These are phyloP conservation scores for Capillidium heterosporum DNA, from an alignment of 371 early-diverging fungal species.

Conservation along the genomic window DNA sequence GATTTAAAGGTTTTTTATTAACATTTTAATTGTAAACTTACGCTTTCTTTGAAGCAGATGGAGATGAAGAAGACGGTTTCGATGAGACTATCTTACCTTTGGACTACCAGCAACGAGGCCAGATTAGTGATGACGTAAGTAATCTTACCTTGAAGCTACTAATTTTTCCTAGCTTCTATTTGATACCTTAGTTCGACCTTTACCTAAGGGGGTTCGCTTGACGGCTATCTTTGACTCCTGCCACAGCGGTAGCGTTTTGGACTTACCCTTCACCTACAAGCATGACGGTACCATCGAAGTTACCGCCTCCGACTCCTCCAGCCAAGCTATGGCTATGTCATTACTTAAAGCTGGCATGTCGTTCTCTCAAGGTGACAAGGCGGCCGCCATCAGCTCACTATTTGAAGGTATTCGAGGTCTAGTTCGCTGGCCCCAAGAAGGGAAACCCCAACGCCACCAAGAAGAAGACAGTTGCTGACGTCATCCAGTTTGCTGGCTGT, in stretches of 20 bases:
- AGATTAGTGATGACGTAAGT: slow-evolving; percentile 33
- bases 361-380: slow-evolving; percentile 26
- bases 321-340: slow-evolving; percentile 31
- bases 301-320: slow-evolving; percentile 14
- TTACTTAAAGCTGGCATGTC: slow-evolving; percentile 29
- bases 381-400: slow-evolving; percentile 21
- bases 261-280: slow-evolving; percentile 69
- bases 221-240: slow-evolving; percentile 41
- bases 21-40: not conserved
- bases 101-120: slow-evolving; percentile 32
- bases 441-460: too few relatives aligned
- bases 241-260: slow-evolving; percentile 44
- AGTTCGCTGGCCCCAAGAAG: not conserved
- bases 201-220: slow-evolving; percentile 35
- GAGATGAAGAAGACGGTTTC: slow-evolving; percentile 36
- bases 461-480: slow-evolving; percentile 28
- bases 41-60: slow-evolving; percentile 16
- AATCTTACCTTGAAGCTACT: not conserved
- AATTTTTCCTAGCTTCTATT: slow-evolving; percentile 20
- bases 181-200: slow-evolving; percentile 23
- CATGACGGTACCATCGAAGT: slow-evolving; percentile 41
- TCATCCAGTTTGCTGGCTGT: slow-evolving; percentile 69
- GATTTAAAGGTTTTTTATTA: too few relatives aligned
- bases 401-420: slow-evolving; percentile 12
- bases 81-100: slow-evolving; percentile 44